phyloP scores from a whole-genome alignment of 2,329 filamentous ascomycete species.

The Lecanicillium sp. region DNA sequence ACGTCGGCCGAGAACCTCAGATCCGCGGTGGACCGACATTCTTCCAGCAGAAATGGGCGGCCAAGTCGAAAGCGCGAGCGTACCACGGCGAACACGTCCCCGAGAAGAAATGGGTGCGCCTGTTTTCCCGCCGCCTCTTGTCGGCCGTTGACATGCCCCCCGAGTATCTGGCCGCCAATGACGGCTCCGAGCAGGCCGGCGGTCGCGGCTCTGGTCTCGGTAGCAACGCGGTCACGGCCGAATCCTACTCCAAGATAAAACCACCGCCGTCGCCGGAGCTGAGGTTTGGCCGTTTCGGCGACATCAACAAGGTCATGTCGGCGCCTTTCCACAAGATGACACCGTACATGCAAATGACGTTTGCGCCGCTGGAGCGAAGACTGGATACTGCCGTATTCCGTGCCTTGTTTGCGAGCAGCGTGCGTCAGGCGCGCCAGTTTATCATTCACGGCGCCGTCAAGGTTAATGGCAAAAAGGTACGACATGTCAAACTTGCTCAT shows the following conservation, averaged over 20 bases:
- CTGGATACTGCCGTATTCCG: conserved; percentile 93
- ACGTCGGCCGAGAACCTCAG: conserved; percentile 21
- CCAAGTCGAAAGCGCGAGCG: conserved; percentile 73
- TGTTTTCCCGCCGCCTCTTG: conserved; percentile 76
- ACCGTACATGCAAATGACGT: conserved; percentile 95
- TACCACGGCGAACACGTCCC: conserved; percentile 95
- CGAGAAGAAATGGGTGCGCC: conserved; percentile 88
- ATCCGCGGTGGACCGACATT: conserved; percentile 52
- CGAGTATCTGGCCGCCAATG: conserved; percentile 66
- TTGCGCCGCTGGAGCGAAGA: conserved; percentile 81
- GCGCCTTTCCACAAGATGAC: conserved; percentile 42
- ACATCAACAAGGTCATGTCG: conserved; percentile 25
- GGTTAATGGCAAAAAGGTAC: conserved; percentile 92
- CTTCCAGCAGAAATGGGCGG: conserved; percentile 97
- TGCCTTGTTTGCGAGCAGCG: conserved; percentile 87
- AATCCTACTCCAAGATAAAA: conserved; percentile 24
- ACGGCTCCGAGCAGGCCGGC: conserved; percentile 76
- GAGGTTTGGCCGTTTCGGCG: conserved; percentile 18
- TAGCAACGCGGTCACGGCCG: conserved; percentile 23
- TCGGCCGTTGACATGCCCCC: conserved; percentile 83
- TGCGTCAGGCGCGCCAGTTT: conserved; percentile 88
- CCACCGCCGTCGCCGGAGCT: conserved; percentile 9
- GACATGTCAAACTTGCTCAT: too few species aligned
- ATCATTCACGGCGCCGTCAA: conserved; percentile 88
- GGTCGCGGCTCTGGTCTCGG: conserved; percentile 71